Conservation (phyloP, 108 stramenopile genomes). For the Cyclotella baltica region DNA sequence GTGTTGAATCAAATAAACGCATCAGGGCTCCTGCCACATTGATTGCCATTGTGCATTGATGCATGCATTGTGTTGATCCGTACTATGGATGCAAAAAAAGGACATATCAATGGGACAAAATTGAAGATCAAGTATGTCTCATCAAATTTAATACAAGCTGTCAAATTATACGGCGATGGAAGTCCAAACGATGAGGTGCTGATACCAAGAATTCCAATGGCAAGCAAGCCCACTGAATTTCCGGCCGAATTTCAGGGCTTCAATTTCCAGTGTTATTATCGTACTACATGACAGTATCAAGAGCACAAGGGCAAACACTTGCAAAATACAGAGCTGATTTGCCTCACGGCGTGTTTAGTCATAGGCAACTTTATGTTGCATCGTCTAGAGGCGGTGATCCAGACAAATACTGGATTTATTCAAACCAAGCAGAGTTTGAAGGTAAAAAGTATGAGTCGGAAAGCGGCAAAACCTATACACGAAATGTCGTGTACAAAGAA, state of each 20-base stretch:
- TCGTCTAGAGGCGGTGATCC: background rate
- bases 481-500: conserved; percentile 3
- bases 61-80: background rate
- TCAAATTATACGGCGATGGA: background rate
- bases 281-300: background rate
- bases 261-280: background rate
- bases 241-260: background rate
- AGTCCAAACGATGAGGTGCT: background rate
- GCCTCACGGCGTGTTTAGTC: background rate
- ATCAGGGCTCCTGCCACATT: conserved; percentile 9
- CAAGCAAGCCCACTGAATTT: background rate
- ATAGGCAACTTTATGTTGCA: conserved; percentile 2
- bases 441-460: background rate
- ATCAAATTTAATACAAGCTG: background rate
- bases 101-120: conserved; percentile 6
- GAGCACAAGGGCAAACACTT: conserved; percentile 9
- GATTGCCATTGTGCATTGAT: background rate
- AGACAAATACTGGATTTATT: background rate
- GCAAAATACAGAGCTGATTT: background rate
- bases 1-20: background rate
- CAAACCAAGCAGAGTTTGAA: background rate
- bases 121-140: background rate
- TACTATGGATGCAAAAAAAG: background rate
- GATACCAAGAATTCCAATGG: conserved; percentile 2
- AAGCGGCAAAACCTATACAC: background rate